These are phyloP conservation scores for Fusarium bulbicola DNA, from an alignment of 2,329 filamentous ascomycete species.

Conservation along the genomic window DNA sequence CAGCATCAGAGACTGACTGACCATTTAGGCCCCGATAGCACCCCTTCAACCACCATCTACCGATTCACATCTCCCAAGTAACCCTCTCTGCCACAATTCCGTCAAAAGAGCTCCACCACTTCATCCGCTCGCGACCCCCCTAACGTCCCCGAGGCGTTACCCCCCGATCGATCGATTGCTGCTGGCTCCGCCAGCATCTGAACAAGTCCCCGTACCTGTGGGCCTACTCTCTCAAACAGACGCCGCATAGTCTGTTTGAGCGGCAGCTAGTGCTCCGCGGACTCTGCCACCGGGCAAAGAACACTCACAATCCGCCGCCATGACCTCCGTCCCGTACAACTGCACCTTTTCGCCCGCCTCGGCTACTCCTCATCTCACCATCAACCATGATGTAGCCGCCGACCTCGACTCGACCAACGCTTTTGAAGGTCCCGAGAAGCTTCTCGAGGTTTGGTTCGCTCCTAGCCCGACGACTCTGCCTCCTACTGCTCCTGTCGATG, in stretches of 20 bases:
- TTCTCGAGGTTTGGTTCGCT: slow-evolving; percentile 98
- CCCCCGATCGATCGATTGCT: slow-evolving; percentile 63
- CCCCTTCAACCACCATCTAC: slow-evolving; percentile 43
- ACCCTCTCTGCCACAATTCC: slow-evolving; percentile 81
- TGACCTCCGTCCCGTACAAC: slow-evolving; percentile 54
- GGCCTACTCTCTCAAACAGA: slow-evolving; percentile 98
- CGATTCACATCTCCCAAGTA: slow-evolving; percentile 45
- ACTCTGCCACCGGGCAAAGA: slow-evolving; percentile 57
- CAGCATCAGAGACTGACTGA: neutral
- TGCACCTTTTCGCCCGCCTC: slow-evolving; percentile 85
- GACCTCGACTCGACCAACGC: slow-evolving; percentile 95
- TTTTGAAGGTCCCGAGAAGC: slow-evolving; percentile 98
- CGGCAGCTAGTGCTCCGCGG: slow-evolving; percentile 96
- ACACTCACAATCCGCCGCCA: neutral
- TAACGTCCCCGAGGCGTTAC: slow-evolving; percentile 84
- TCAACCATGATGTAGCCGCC: slow-evolving; percentile 93
- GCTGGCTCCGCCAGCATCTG: slow-evolving; percentile 90
- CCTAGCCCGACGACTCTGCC: slow-evolving; percentile 79
- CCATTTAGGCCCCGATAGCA: slow-evolving; percentile 68
- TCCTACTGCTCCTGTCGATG: slow-evolving; percentile 73
- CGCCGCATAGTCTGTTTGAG: slow-evolving; percentile 96
- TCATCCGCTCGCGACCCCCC: slow-evolving; percentile 86
- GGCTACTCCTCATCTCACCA: slow-evolving; percentile 89
- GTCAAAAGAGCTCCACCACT: slow-evolving; percentile 81
- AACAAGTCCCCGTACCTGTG: slow-evolving; percentile 72